phyloP scores from a whole-genome alignment of 495 filamentous ascomycete species.

The Elaphomyces granulatus region DNA sequence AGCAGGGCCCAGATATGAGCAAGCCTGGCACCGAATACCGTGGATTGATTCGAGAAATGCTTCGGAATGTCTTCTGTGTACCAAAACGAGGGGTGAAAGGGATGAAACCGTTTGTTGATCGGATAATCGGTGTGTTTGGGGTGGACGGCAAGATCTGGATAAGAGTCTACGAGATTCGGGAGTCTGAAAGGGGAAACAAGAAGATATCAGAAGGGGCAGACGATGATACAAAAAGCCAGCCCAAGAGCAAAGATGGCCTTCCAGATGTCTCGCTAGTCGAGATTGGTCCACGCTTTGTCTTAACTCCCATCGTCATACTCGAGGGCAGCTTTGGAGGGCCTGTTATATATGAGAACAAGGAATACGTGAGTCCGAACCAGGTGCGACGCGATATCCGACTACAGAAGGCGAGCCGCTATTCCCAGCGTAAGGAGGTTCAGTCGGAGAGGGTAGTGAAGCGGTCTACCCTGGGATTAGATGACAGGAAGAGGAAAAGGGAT shows the following conservation, averaged over 20 bases:
- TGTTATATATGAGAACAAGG: conserved; percentile 97
- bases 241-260: conserved; percentile 21
- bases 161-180: conserved; percentile 81
- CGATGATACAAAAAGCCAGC: conserved; percentile 20
- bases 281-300: conserved; percentile 87
- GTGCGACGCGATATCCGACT: conserved; percentile 49
- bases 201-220: conserved; percentile 19
- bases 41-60: conserved; percentile 48
- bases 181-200: conserved; percentile 47
- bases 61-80: conserved; percentile 86
- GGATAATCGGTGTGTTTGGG: conserved; percentile 82
- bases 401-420: conserved; percentile 61
- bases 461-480: conserved; percentile 58
- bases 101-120: conserved; percentile 91
- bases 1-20: conserved; percentile 36
- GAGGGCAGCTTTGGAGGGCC: conserved; percentile 93
- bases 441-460: conserved; percentile 60
- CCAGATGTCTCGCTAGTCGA: conserved; percentile 76
- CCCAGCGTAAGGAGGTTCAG: conserved; percentile 53
- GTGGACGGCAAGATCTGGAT: conserved; percentile 97
- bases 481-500: conserved; percentile 45
- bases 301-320: conserved; percentile 91
- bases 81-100: conserved; percentile 68
- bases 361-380: conserved; percentile 94
- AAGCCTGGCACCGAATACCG: conserved; percentile 30